Base-by-base conservation (phyloP, 495 filamentous ascomycete species). In the Podospora pseudopauciseta region DNA sequence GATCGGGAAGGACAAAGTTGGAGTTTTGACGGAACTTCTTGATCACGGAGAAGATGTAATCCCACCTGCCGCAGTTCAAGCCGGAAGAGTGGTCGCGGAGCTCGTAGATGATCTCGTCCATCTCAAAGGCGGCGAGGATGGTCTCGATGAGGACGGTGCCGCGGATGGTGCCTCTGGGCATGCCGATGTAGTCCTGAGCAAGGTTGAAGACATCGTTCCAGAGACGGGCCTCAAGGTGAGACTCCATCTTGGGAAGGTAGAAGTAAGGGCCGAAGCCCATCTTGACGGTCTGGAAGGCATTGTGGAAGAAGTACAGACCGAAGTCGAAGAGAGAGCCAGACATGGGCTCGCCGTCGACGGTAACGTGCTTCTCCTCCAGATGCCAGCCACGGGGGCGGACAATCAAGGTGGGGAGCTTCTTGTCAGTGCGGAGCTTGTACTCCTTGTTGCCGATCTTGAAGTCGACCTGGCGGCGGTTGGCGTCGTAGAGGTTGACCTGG, bases 91-190 rank as follows among this genome's bases (percentile, higher is more conserved):
- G 95, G 77, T 98, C 94, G 53, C 95, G 92, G 70, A 99, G 90
- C 81, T 99, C 95, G 83, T 97, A 99, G 80, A 99, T 98, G 80
- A 99, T 98, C 90, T 99, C 95, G 68, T 99, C 95, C 95, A 99
- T 99, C 84, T 99, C 96, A 73, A 99, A 99, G n/a, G 93, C 96
- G 34, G 96, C 95, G 27, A 92, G 84, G 80, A 99, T 98, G 66
- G 95, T 99, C 86, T 99, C 95, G 79, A 99, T 97, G 72, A 99
- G 83, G 20, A 99, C 95, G 3, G 95, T 99, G 69, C 87, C 96
- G 72, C 95, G 89, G 81, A 98, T 97, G 28, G 93, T 97, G 28
- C 96, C 96, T 61, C 95, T 88, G 49, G 88, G 88, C 76, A 99
- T 89, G 65, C 90, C 91, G 75, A 97, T 84, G 81, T 88, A 92